Conservation (phyloP, 2,329 filamentous ascomycete species). For the Paraphaeosphaeria minitans region DNA sequence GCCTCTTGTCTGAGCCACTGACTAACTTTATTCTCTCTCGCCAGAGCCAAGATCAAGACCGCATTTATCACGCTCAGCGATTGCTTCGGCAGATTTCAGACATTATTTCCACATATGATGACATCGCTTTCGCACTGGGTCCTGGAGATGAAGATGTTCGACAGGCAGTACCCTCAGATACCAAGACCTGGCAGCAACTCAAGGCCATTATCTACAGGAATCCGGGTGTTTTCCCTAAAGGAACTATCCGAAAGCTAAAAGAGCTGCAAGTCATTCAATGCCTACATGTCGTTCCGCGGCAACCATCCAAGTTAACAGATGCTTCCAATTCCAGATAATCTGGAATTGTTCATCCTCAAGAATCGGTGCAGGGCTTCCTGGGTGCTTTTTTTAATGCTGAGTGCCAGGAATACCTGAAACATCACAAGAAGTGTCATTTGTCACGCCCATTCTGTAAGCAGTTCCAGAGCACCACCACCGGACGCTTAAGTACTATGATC, state of each 20-base stretch:
- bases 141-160: constrained; percentile 30
- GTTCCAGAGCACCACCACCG: too few species aligned
- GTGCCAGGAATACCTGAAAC: too few species aligned
- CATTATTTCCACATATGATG: constrained; percentile 40
- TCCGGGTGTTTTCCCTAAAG: constrained; percentile 31
- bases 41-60: constrained; percentile 29
- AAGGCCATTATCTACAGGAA: constrained; percentile 60
- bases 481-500: too few species aligned
- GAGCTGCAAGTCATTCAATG: constrained; percentile 37
- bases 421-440: too few species aligned
- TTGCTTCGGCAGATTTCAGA: constrained; percentile 41
- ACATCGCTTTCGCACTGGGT: constrained; percentile 35
- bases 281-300: too few species aligned
- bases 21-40: constrained; percentile 3
- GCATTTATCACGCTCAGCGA: constrained; percentile 30
- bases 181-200: constrained; percentile 62
- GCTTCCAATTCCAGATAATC: too few species aligned
- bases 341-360: too few species aligned
- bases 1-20: too few species aligned
- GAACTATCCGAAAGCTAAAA: constrained; percentile 37
- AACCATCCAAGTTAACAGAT: too few species aligned
- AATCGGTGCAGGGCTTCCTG: too few species aligned
- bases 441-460: too few species aligned
- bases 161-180: constrained; percentile 52
- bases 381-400: too few species aligned